Evolutionary conservation across 208 protist species (phyloP).

Genomic region (Acanthamoeba quina): DNA sequence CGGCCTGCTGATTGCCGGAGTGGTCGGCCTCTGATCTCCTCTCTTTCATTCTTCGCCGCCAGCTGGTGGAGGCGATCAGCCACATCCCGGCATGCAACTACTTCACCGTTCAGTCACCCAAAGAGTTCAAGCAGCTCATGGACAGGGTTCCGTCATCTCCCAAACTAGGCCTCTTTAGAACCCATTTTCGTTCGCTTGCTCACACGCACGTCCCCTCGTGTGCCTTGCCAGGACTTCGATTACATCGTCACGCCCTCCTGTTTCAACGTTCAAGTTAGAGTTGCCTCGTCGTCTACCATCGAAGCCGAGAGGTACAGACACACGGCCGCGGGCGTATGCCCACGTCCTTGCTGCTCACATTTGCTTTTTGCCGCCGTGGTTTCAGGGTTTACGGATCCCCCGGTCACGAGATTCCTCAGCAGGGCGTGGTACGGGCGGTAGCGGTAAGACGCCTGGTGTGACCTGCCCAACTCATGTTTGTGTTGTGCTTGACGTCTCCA

Average conservation of each 20-base stretch:
- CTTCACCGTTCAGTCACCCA: constrained; percentile 2
- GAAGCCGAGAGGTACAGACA: not conserved
- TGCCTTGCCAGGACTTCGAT: not conserved
- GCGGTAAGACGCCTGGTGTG: not conserved
- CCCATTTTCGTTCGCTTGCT: too few relatives aligned
- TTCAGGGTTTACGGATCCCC: not conserved
- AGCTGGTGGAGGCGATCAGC: constrained; percentile 5
- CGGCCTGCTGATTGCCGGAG: not conserved
- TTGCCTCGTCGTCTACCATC: not conserved
- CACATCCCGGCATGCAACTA: constrained; percentile 1
- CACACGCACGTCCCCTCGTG: not conserved
- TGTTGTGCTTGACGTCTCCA: not conserved
- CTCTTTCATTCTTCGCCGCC: not conserved
- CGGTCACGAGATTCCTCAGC: not conserved
- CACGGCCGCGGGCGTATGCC: too few relatives aligned
- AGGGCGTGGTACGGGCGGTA: not conserved
- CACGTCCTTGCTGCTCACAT: not conserved
- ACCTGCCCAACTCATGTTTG: too few relatives aligned
- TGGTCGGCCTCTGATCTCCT: too few relatives aligned
- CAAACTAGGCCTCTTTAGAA: not conserved
- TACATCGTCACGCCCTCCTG: not conserved
- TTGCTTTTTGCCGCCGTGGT: not conserved
- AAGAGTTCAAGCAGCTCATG: constrained; percentile 15
- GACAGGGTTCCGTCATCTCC: not conserved
- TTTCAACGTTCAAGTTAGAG: not conserved